Evolutionary conservation across 352 stramenopile species (phyloP), one percentile per base, ranked within the genome.

Genomic region (Blastocystis sp.): DNA sequence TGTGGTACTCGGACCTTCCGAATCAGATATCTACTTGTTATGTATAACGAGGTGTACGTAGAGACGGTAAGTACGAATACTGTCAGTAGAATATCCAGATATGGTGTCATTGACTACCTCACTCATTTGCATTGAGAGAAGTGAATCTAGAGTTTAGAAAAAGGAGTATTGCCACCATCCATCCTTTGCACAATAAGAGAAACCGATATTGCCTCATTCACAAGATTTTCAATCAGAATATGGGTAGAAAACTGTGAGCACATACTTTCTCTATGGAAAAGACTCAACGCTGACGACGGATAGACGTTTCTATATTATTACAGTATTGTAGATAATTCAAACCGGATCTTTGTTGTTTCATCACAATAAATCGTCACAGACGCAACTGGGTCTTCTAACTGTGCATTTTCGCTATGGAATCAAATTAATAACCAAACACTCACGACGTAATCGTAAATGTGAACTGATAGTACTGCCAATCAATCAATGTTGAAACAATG

Each of bases 391-490:
- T n/a, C 18, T 16, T 20, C n/a, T 30, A 50, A 24, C 9, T 66
- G 16, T 20, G 30, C 16, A n/a, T 55, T 47, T 0, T 34, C 18
- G 5, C 73, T 85, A 85, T 45, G 7, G 13, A 3, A 41, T 81
- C 9, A 34, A 69, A n/a, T 65, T 24, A 43, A 30, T 62, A 56
- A 5, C 26, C 5, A n/a, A 4, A 78, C 5, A n/a, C n/a, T 6
- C 53, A 85, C 73, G 43, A n/a, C 6, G 54, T 26, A 2, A 85
- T 20, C 26, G 37, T 68, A 54, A 47, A 50, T 30, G 47, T 45
- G 41, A 85, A 85, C 73, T 45, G 20, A 34, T 85, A 85, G 47
- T 85, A 68, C 5, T 53, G 30, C 73, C 73, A 85, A 65, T 85
- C 73, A n/a, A 68, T 43, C 37, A 54, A 26, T 9, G 73, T 54